phyloP scores from a whole-genome alignment of 257 asterid species.

The Ajuga chamaepitys region DNA sequence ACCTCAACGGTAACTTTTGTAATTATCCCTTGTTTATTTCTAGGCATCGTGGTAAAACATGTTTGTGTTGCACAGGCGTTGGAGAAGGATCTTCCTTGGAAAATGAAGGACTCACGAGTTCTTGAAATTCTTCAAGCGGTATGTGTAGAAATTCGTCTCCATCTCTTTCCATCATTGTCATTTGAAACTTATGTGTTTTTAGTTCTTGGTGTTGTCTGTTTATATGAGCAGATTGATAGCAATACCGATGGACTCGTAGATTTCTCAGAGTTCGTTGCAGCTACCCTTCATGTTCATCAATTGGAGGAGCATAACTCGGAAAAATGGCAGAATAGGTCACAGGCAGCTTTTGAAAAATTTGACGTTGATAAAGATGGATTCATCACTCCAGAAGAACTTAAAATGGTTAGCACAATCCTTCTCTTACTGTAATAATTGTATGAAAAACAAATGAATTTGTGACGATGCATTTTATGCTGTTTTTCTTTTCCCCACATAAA shows the following conservation, averaged over 20 bases:
- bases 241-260: conserved; percentile 96
- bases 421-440: no score
- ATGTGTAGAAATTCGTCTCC: conserved; percentile 14
- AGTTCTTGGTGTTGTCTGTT: not conserved
- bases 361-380: conserved; percentile 90
- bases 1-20: no score
- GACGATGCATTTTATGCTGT: no score
- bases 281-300: conserved; percentile 91
- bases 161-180: not conserved
- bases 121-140: conserved; percentile 98
- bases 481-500: no score
- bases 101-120: conserved; percentile 90
- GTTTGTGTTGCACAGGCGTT: conserved; percentile 50
- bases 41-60: not conserved
- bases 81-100: conserved; percentile 98
- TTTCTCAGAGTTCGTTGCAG: conserved; percentile 94
- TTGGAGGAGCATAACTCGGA: conserved; percentile 82
- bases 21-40: not conserved
- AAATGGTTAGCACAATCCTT: conserved; percentile 50
- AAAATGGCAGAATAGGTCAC: conserved; percentile 80
- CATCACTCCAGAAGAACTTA: conserved; percentile 87
- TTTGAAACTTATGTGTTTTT: not conserved
- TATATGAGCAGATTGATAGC: conserved; percentile 70
- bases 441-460: no score
- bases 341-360: conserved; percentile 84